Evolutionary conservation across 768 basidiomycete genomes (phyloP), one percentile per base, ranked within the genome.

Genomic region (Rhodotorula graminis): DNA sequence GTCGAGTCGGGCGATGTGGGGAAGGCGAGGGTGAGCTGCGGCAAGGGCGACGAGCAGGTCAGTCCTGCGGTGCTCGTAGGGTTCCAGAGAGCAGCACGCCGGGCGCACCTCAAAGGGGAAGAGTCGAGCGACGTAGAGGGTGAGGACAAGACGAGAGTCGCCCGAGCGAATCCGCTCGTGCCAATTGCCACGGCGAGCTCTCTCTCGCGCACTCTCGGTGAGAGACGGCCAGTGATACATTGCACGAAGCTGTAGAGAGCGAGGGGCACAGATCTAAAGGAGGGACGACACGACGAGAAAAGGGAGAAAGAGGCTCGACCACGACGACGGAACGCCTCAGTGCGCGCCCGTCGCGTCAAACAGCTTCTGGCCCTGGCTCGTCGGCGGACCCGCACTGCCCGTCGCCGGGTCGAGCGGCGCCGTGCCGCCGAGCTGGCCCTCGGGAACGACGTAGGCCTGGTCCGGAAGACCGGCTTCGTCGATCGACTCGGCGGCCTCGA

Each of bases 401-500:
- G 33, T 77, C 73, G 53, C 69, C 67, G 42, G 78, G 78, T 40
- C 42, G 55, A 65, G 64, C 16, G 64, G 72, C 29, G 44, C 49
- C 4, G 47, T 31, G 1, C 60, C 59, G 10, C 74, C 74, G 23
- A 69, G 31, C 2, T 61, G 56, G 14, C 71, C 71, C 16, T 78
- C 76, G 14, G 78, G 78, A 12, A 81, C 81, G 40, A 80, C 78
- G 72, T 80, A 82, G 0, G 80, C 81, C 57, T 79, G 66, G 7
- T 78, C 64, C 14, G 82, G 83, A 2, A 83, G 71, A 40, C 73
- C 75, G 2, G 79, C 72, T 71, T 83, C 83, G 76, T 83, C 82
- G 62, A 83, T 72, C 40, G 62, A 75, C 71, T 80, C 80, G 42
- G 81, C 79, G 68, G 80, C 80, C 82, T 98, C 95, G 76, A 99